These are phyloP conservation scores for Oryza meyeriana DNA, from an alignment of 176 grass and related monocot genomes.

Conservation along the genomic window DNA sequence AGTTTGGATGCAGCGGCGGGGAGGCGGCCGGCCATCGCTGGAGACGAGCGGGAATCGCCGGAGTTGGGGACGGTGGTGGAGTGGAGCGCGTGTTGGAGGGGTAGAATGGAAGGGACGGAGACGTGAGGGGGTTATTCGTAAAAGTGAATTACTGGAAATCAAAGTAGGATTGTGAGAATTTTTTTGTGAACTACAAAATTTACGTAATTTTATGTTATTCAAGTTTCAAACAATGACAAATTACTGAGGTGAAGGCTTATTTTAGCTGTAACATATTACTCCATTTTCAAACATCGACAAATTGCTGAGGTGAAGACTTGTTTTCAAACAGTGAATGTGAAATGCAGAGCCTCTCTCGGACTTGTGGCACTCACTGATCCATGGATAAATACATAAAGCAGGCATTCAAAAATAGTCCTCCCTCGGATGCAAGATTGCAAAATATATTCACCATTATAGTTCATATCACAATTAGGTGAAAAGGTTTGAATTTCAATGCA, in stretches of 20 bases:
- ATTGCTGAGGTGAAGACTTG: neutral
- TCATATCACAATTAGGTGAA: neutral
- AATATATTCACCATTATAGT: neutral
- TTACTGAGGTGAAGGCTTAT: neutral
- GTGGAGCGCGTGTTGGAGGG: neutral
- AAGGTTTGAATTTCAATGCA: neutral
- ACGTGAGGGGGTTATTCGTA: neutral
- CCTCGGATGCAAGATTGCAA: slow-evolving; percentile 9
- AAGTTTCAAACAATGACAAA: neutral
- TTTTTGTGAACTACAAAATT: neutral
- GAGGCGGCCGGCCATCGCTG: slow-evolving; percentile 21
- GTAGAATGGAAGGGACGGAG: neutral
- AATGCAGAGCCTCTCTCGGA: too few species aligned
- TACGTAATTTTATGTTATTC: neutral
- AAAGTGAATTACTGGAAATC: neutral
- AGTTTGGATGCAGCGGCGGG: neutral
- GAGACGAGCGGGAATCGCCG: slow-evolving; percentile 39
- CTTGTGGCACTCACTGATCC: neutral
- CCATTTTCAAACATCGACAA: neutral
- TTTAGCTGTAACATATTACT: too few species aligned
- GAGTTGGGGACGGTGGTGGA: slow-evolving; percentile 36
- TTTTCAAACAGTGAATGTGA: neutral
- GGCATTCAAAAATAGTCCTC: neutral
- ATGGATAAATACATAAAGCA: neutral
- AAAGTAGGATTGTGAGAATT: neutral